Conservation (phyloP, 2,329 filamentous ascomycete species). For the Diaporthe ilicicola region DNA sequence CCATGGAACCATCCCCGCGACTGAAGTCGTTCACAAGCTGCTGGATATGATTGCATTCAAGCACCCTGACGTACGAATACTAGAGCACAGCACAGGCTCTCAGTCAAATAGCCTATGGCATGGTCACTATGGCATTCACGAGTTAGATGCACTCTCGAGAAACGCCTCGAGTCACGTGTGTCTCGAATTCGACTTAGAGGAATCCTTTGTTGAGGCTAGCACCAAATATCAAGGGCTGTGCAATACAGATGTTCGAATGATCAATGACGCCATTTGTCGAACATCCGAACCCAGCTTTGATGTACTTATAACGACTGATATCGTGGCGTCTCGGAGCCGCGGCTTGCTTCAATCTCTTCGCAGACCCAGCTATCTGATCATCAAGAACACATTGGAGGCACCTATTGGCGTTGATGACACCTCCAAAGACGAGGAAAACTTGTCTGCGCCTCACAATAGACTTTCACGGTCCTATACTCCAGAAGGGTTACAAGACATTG, state of each 20-base stretch:
- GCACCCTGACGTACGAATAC: not conserved
- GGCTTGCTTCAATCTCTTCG: slow-evolving; percentile 2
- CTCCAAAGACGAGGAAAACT: not conserved
- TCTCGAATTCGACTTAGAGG: slow-evolving; percentile 6
- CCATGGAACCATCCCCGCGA: not conserved
- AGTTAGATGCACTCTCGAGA: not conserved
- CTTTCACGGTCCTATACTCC: not conserved
- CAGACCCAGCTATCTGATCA: not conserved
- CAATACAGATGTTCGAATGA: not conserved
- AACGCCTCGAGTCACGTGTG: not conserved
- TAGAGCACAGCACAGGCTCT: not conserved
- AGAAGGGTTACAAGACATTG: not conserved
- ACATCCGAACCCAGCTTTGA: not conserved
- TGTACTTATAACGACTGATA: slow-evolving; percentile 6
- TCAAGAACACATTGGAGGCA: not conserved
- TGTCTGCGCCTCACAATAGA: not conserved
- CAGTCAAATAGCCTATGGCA: slow-evolving; percentile 4
- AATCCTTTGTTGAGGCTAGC: not conserved
- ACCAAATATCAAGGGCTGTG: not conserved
- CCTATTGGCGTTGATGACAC: not conserved
- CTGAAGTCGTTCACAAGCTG: not conserved
- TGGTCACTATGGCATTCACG: not conserved
- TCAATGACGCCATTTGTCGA: not conserved
- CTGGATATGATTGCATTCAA: slow-evolving; percentile 6
- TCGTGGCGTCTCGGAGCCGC: not conserved